Conservation (phyloP, 345 rosid genomes). For the Camelina neglecta region DNA sequence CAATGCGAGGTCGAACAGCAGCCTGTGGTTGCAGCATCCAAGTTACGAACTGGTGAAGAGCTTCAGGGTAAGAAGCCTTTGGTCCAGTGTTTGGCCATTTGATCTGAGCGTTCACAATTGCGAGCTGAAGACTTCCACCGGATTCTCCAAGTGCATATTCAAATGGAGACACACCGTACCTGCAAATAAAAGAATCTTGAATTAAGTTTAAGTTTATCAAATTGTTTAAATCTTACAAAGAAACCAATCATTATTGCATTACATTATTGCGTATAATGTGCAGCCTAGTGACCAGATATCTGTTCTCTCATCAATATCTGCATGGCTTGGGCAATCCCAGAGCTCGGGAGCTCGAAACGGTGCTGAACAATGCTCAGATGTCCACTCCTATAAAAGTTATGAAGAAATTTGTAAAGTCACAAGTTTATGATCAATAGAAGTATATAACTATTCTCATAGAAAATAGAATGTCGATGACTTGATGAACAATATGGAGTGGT, state of each 20-base stretch:
- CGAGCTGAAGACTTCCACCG: slow-evolving; percentile 94
- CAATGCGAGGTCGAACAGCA: slow-evolving; percentile 84
- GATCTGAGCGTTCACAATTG: slow-evolving; percentile 88
- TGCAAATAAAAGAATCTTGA: slow-evolving; percentile 16
- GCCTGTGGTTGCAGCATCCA: slow-evolving; percentile 99
- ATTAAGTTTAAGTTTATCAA: neutral
- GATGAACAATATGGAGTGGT: neutral
- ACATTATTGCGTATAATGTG: slow-evolving; percentile 97
- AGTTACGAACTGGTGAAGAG: slow-evolving; percentile 86
- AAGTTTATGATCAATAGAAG: neutral
- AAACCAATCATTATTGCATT: slow-evolving; percentile 38
- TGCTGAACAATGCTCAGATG: slow-evolving; percentile 95
- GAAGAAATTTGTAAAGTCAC: neutral
- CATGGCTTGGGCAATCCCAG: slow-evolving; percentile 98
- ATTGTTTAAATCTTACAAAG: slow-evolving; percentile 7
- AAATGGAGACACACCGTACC: slow-evolving; percentile 95
- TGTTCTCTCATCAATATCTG: slow-evolving; percentile 94
- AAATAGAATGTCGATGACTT: neutral
- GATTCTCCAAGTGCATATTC: slow-evolving; percentile 98
- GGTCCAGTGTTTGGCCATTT: slow-evolving; percentile 95
- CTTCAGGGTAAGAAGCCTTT: slow-evolving; percentile 76
- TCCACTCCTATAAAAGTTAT: slow-evolving; percentile 72
- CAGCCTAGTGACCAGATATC: slow-evolving; percentile 99
- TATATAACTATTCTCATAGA: neutral
- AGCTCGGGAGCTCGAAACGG: slow-evolving; percentile 98